Conservation (phyloP, 805 yeast species). For the Ogataea ganodermae region DNA sequence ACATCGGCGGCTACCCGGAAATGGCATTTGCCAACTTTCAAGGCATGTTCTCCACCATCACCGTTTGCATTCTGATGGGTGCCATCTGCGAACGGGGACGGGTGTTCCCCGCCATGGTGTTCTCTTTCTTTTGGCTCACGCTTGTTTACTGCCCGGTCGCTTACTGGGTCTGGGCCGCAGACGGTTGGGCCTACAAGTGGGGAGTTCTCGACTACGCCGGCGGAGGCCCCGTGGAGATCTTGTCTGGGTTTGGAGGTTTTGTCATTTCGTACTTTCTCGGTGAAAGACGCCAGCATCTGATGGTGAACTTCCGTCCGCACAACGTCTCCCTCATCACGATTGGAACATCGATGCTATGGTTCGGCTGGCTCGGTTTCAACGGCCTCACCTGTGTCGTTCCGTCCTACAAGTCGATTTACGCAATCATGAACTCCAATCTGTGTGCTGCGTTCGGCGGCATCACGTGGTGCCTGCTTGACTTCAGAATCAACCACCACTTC, state of each 20-base stretch:
- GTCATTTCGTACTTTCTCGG: constrained; percentile 83
- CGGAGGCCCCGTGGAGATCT: constrained; percentile 95
- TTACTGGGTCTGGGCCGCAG: constrained; percentile 91
- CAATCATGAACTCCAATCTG: constrained; percentile 88
- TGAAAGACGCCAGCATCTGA: constrained; percentile 68
- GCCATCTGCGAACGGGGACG: constrained; percentile 94
- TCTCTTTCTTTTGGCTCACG: constrained; percentile 86
- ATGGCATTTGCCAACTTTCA: constrained; percentile 84
- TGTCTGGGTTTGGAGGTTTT: constrained; percentile 88
- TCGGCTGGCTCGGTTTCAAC: constrained; percentile 96
- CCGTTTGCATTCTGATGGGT: constrained; percentile 88
- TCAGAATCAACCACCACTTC: constrained; percentile 85
- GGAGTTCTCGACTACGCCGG: constrained; percentile 97
- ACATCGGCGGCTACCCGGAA: constrained; percentile 63
- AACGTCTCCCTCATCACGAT: constrained; percentile 88
- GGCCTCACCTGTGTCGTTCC: constrained; percentile 88
- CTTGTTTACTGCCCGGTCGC: constrained; percentile 93
- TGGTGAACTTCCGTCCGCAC: constrained; percentile 92
- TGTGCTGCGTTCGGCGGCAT: constrained; percentile 90
- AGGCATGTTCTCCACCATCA: constrained; percentile 90
- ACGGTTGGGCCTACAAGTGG: constrained; percentile 93
- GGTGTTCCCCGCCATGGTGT: constrained; percentile 78
- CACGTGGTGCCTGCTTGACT: constrained; percentile 91
- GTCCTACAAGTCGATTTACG: constrained; percentile 78
- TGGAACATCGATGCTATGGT: constrained; percentile 86